Base-by-base conservation (phyloP, 306 rosid genomes). In the Alnus glutinosa region DNA sequence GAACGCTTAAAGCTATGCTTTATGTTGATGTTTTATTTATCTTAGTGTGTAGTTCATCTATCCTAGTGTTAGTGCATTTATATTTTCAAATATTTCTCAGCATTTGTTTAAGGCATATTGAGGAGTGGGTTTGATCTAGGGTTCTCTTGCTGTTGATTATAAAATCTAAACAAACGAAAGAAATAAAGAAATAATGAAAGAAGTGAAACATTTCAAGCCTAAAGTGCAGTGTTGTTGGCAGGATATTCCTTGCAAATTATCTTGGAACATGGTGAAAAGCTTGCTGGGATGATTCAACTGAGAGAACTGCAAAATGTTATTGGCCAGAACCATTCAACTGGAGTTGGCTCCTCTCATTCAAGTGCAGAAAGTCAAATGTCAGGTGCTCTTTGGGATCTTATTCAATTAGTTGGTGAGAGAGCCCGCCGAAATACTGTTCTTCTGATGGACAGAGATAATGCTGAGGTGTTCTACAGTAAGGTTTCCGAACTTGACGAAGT, bases 381-480 rank as follows among this genome's bases (percentile, higher is more conserved):
- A 70, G 97, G 98, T 74, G 95, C 97, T 81, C 90, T 95, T 52
- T 95, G 98, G 98, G 98, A 95, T 90, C 84, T 95, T 85, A 86
- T 95, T 81, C 98, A 92, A 82, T 80, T 89, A 77, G 97, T 95
- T 78, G 98, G 98, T 80, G 98, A 92, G 80, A 87, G 95, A 83
- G 89, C 97, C 58, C 95, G 98, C 37, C 80, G 96, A 73, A 92
- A 87, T 86, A 92, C 96, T 75, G 96, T 95, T 80, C 94, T 95
- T 84, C 85, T 95, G 79, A 95, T 92, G 98, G 98, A 95, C 79
- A 92, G 98, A 83, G 98, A 95, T 86, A 95, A 95, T 55, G 92
- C 98, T 30, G 98, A 95, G 87, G 98, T 91, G 51, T 91, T 95
- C 85, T 95, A 92, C 85, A 95, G 98, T 67, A 95, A 95, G 83